Base-by-base conservation (phyloP, 106 monocot genomes). In the Allium sativum region DNA sequence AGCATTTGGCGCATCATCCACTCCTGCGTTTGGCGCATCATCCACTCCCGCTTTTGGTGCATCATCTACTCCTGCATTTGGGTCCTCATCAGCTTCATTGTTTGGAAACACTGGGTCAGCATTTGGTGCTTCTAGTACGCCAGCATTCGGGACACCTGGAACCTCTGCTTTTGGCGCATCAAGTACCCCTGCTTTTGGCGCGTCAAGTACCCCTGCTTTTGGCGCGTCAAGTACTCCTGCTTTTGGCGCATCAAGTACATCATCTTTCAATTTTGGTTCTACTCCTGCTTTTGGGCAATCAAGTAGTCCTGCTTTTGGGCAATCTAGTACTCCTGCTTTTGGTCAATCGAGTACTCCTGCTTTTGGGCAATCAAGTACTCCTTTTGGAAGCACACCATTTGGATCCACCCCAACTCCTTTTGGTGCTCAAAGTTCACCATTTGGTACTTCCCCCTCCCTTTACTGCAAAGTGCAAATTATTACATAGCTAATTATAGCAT, bases 371-470 rank as follows among this genome's bases (percentile, higher is more conserved):
- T 76, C 86, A 55, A 22, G 22, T 3, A 56, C 80, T 21, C 65
- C 83, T 52, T 92, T 86, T 76, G 86, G 86, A 15, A 86, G 74
- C 67, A 79, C 78, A 10, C 73, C 75, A 10, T 89, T 89, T 85
- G 84, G 84, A 52, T 21, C 84, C 18, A 74, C 74, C 10, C 56
- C 80, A 40, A 80, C 80, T 11, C 70, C 85, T 64, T 90, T 90
- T 65, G 84, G 82, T 59, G 45, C 77, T 54, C 91, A 87, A 53
- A 76, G 78, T 53, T 87, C 91, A 52, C 61, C 77, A 57, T 92
- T 83, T 81, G 86, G 91, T 92, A 42, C 72, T 54, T 47, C 42
- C 46, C 48, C n/a, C 8, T 41, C 9, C 66, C 12, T 55, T 41
- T 20, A 13, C 42, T 31, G 0, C 31, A 31, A 31, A 31, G 31